Evolutionary conservation across 108 stramenopile genomes (phyloP).

Genomic region (Asterionellopsis glacialis): DNA sequence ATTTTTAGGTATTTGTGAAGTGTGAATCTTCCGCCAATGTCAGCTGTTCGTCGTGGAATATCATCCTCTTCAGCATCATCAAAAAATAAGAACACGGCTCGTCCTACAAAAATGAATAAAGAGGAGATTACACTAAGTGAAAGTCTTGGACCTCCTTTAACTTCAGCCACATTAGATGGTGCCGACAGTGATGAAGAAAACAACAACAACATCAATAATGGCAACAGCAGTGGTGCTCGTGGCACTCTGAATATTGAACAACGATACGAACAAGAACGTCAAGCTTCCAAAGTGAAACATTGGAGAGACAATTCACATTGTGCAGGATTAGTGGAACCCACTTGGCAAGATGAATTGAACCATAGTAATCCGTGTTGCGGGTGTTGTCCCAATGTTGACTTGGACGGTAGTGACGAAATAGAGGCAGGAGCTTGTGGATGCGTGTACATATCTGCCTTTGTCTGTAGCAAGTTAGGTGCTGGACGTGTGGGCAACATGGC

Average conservation of each 20-base stretch:
- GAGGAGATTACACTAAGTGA: too few species aligned
- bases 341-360: conserved; percentile 65
- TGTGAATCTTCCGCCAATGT: too few species aligned
- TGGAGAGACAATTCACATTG: conserved; percentile 77
- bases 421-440: conserved; percentile 57
- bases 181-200: too few species aligned
- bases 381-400: conserved; percentile 11
- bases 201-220: too few species aligned
- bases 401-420: conserved; percentile 41
- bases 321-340: conserved; percentile 66
- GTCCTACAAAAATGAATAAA: too few species aligned
- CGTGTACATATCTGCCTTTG: conserved; percentile 51
- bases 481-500: conserved; percentile 87
- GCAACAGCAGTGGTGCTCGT: too few species aligned
- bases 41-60: too few species aligned
- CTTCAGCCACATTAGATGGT: too few species aligned
- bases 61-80: too few species aligned
- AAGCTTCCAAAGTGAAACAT: conserved; percentile 31
- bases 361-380: not conserved
- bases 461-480: conserved; percentile 64
- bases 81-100: too few species aligned
- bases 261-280: conserved; percentile 32
- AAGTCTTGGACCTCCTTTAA: too few species aligned
- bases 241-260: conserved; percentile 22
- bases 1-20: too few species aligned